A percentile compares a stretch with the other conserved stretches of the same genome.
These are phyloP conservation scores for Aspergillus felis DNA, from an alignment of 2,329 filamentous ascomycete genomes.

Conservation along the genomic window DNA sequence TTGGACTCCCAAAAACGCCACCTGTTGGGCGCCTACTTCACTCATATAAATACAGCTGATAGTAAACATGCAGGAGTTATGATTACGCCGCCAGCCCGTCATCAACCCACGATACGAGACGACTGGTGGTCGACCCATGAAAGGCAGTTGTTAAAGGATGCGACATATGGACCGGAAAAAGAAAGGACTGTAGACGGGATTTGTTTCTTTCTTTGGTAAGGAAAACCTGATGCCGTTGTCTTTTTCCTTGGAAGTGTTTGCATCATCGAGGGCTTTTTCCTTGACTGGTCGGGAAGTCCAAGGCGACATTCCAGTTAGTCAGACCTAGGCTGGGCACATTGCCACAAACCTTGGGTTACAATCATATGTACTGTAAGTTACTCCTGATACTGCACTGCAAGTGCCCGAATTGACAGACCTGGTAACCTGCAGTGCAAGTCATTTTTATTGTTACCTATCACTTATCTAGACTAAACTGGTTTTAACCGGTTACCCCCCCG, in stretches of 20 bases:
- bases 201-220: neutral
- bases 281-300: slow-evolving; percentile 6
- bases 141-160: neutral
- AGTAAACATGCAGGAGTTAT: neutral
- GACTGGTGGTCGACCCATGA: neutral
- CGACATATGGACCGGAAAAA: neutral
- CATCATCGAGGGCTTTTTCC: slow-evolving; percentile 7
- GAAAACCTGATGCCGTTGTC: neutral
- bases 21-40: neutral
- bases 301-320: neutral
- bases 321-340: no score
- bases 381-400: neutral
- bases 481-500: neutral
- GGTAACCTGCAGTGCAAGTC: no score
- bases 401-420: neutral
- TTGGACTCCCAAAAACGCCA: neutral
- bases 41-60: neutral
- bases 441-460: neutral
- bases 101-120: neutral
- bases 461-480: neutral
- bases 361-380: no score
- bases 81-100: slow-evolving; percentile 1
- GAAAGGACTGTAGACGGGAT: neutral
- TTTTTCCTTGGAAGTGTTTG: slow-evolving; percentile 3
- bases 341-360: no score